Percentiles rank a stretch among this genome's conserved stretches.
Evolutionary conservation across 108 stramenopile genomes (phyloP).

Genomic region (Skeletonema costatum): DNA sequence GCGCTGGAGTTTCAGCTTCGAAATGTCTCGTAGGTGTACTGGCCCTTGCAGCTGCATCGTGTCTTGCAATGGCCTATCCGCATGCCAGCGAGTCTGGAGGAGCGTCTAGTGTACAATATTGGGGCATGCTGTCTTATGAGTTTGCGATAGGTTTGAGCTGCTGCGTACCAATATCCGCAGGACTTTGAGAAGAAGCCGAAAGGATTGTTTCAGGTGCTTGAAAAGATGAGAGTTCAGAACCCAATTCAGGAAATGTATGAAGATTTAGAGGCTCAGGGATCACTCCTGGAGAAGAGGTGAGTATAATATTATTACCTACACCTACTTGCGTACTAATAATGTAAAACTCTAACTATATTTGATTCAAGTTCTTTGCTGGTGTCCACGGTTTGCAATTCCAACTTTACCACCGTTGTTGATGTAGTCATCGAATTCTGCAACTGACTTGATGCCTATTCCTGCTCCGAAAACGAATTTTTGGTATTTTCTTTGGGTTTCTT

Average conservation of each 20-base stretch:
- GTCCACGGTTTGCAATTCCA: too few relatives aligned
- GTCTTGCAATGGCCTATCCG: conserved; percentile 39
- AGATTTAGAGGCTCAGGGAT: conserved; percentile 63
- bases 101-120: conserved; percentile 56
- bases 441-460: too few relatives aligned
- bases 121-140: conserved; percentile 92
- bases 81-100: conserved; percentile 41
- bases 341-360: neutral
- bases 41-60: conserved; percentile 53
- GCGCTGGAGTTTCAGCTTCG: conserved; percentile 61
- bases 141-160: conserved; percentile 92
- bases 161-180: conserved; percentile 20
- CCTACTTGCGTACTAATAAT: neutral
- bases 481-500: too few relatives aligned
- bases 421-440: too few relatives aligned
- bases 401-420: too few relatives aligned
- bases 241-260: conserved; percentile 63
- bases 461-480: too few relatives aligned
- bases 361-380: conserved; percentile 56
- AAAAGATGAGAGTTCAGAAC: conserved; percentile 17
- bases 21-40: conserved; percentile 61
- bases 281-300: conserved; percentile 67
- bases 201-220: conserved; percentile 1
- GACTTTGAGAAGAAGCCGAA: conserved; percentile 18
- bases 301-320: neutral